Evolutionary conservation across 2,329 filamentous ascomycete genomes (phyloP).

Genomic region (Aspergillus japonicus): DNA sequence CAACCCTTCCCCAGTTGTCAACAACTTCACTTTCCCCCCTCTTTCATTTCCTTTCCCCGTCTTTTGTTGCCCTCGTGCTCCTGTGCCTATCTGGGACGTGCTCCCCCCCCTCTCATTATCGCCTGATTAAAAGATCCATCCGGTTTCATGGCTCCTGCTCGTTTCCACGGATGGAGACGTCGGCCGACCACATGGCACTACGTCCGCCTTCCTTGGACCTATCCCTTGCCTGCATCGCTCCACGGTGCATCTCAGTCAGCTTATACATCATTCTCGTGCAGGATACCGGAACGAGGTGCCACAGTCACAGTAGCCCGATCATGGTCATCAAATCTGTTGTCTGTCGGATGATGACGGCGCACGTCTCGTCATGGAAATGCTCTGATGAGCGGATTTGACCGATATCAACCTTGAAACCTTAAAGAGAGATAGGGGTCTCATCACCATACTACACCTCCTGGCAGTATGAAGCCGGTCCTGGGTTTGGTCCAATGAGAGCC

Average conservation of each 20-base stretch:
- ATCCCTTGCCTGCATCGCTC: background rate
- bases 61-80: background rate
- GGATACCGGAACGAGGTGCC: background rate
- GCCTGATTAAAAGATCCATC: background rate
- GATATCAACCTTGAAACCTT: background rate
- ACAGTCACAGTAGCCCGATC: background rate
- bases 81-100: background rate
- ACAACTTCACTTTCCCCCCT: background rate
- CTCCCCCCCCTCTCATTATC: background rate
- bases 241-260: background rate
- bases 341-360: background rate
- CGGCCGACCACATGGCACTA: background rate
- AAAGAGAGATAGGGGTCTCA: background rate
- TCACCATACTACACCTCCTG: background rate
- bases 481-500: background rate
- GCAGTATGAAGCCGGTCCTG: background rate
- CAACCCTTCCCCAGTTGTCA: background rate
- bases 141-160: background rate
- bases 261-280: background rate
- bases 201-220: background rate
- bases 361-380: background rate
- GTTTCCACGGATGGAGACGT: background rate
- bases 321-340: background rate
- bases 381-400: background rate
- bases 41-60: background rate